Evolutionary conservation across 31 red algal species (phyloP).

Genomic region (Asparagopsis taxiformis): DNA sequence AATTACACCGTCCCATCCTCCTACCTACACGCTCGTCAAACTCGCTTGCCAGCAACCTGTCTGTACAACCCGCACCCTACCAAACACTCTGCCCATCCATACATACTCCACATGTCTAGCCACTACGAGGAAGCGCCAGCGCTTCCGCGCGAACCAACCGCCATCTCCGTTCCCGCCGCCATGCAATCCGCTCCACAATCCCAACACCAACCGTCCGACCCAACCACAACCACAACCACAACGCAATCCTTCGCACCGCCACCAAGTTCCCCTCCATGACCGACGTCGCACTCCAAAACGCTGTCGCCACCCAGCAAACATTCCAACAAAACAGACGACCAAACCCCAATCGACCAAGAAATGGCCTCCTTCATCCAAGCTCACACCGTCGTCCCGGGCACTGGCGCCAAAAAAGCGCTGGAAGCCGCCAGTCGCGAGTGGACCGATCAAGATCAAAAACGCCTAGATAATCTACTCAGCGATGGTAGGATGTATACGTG

Average conservation of each 20-base stretch:
- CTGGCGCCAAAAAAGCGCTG: constrained; percentile 10
- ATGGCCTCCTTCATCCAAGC: constrained; percentile 28
- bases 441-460: constrained; percentile 35
- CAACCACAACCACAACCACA: neutral
- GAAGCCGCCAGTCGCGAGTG: constrained; percentile 18
- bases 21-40: no score
- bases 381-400: constrained; percentile 35
- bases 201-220: neutral
- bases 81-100: no score
- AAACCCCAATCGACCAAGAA: constrained; percentile 8
- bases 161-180: constrained; percentile 11
- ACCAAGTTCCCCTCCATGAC: constrained; percentile 46
- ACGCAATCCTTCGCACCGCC: constrained; percentile 20
- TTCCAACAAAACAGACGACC: constrained; percentile 4
- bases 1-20: no score
- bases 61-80: no score
- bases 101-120: no score
- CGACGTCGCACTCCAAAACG: constrained; percentile 19
- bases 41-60: no score
- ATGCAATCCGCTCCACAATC: constrained; percentile 10
- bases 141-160: constrained; percentile 41
- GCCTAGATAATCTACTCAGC: constrained; percentile 32
- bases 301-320: neutral
- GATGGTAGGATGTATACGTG: constrained; percentile 49
- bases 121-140: constrained; percentile 38